Evolutionary conservation across 2,329 filamentous ascomycete genomes (phyloP), one percentile per base, ranked within the genome.

Genomic region (Arthrobotrys megalospora): DNA sequence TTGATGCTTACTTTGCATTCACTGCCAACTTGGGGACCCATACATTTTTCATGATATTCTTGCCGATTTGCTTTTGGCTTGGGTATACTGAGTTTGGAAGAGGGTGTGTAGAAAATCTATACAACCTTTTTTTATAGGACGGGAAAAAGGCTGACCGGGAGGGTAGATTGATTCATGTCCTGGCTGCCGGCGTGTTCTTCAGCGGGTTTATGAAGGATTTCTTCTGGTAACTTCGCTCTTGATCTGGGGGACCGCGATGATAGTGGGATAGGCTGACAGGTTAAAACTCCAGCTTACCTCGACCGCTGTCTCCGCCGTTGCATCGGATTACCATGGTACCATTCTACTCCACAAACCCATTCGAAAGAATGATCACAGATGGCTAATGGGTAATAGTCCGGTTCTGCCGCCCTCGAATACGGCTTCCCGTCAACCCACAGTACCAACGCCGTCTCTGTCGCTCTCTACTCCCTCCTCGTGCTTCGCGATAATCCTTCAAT

Each of bases 341-440:
- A 24, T 7, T 38, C 36, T 24, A 60, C 14, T 11, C 19, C 28
- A 6, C 3, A 16, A 38, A 32, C 24, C 21, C 8, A 32, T 6
- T 16, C 2, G 52, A 28, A 5, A 28, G 24, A 28, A 28, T 28
- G 24, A 28, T 28, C 36, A n/a, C 36, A 36, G 14, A 38, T 24
- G 34, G 34, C 66, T 67, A 50, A 67, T 53, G 21, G 24, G 14
- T 38, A 34, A 41, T 50, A 79, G 76, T 98, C 95, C 63, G 94
- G 94, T 2, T 97, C 93, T 4, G 94, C 93, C 2, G 94, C 95
- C 8, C 88, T 99, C 68, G 96, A 99, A 83, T 99, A 99, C 83
- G 96, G 96, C 19, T 98, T 98, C 82, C 96, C 96, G 0, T 97
- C 94, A 7, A 98, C 96, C 0, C 96, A 99, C 84, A 97, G 94